Conservation (phyloP, 768 basidiomycete genomes). For the Collybia mongolica region DNA sequence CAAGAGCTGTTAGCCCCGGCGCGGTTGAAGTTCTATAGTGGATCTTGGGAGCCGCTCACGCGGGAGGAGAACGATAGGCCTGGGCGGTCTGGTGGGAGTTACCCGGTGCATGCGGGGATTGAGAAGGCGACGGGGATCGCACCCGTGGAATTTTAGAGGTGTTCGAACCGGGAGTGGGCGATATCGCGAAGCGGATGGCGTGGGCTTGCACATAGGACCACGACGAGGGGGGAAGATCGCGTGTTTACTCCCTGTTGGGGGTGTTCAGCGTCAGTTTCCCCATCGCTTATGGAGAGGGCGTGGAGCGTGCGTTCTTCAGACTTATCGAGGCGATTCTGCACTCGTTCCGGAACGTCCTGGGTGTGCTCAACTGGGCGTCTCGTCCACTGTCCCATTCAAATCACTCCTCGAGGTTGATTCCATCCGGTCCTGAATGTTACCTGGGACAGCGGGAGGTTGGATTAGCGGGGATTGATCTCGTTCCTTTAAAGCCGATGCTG, state of each 20-base stretch:
- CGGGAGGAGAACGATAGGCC: not conserved
- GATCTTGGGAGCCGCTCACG: not conserved
- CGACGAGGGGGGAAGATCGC: slow-evolving; percentile 1
- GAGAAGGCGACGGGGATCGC: not conserved
- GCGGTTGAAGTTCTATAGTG: not conserved
- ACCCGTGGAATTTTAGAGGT: not conserved
- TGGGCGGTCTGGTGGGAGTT: too few species aligned
- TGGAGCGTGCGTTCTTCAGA: not conserved
- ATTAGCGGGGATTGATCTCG: too few species aligned
- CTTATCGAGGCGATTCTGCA: not conserved
- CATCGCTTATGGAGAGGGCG: not conserved
- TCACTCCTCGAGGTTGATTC: too few species aligned
- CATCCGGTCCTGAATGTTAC: too few species aligned
- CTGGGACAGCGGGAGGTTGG: too few species aligned
- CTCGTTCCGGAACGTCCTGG: too few species aligned
- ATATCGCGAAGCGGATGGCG: not conserved
- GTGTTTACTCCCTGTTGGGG: not conserved
- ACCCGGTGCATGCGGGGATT: not conserved
- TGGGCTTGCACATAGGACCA: not conserved
- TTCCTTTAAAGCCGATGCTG: too few species aligned
- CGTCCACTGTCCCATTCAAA: too few species aligned
- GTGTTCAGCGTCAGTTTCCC: not conserved
- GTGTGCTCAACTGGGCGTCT: too few species aligned
- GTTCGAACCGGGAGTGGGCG: not conserved
- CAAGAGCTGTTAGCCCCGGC: not conserved